Evolutionary conservation across 2,329 filamentous ascomycete species (phyloP).

Genomic region (Botrytis aclada): DNA sequence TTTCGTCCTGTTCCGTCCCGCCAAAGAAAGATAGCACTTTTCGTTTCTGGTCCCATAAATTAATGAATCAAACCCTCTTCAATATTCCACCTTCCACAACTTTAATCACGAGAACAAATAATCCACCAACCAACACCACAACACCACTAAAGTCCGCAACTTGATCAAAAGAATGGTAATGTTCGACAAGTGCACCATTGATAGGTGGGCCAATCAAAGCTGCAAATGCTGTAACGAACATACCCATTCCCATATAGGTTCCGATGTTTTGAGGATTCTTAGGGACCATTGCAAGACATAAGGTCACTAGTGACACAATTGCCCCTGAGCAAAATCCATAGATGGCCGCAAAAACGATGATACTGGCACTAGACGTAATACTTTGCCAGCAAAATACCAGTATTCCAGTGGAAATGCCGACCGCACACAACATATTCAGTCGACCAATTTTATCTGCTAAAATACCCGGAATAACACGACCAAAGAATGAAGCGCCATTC

Average conservation of each 20-base stretch:
- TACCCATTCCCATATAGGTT: constrained; percentile 63
- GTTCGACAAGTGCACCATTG: constrained; percentile 57
- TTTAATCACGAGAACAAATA: constrained; percentile 19
- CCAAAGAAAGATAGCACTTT: neutral
- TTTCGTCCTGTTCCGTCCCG: no score
- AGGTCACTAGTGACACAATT: constrained; percentile 35
- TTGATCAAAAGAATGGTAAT: constrained; percentile 44
- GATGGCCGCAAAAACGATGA: constrained; percentile 18
- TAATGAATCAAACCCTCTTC: neutral
- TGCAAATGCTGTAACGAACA: constrained; percentile 60
- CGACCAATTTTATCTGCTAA: constrained; percentile 28
- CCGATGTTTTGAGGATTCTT: constrained; percentile 67
- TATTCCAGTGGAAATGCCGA: constrained; percentile 14
- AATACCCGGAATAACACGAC: constrained; percentile 17
- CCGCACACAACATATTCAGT: constrained; percentile 33
- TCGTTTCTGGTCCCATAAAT: neutral
- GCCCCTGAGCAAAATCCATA: constrained; percentile 31
- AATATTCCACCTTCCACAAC: constrained; percentile 12
- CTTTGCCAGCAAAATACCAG: constrained; percentile 19
- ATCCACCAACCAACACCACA: constrained; percentile 27
- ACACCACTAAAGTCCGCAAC: constrained; percentile 31
- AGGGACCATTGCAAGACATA: constrained; percentile 39
- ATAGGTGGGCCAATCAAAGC: constrained; percentile 66
- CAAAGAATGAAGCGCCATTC: constrained; percentile 31
- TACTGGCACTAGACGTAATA: constrained; percentile 8